These are phyloP conservation scores for Nannochloris sp. DNA, from an alignment of 139 green algal species.

Conservation along the genomic window DNA sequence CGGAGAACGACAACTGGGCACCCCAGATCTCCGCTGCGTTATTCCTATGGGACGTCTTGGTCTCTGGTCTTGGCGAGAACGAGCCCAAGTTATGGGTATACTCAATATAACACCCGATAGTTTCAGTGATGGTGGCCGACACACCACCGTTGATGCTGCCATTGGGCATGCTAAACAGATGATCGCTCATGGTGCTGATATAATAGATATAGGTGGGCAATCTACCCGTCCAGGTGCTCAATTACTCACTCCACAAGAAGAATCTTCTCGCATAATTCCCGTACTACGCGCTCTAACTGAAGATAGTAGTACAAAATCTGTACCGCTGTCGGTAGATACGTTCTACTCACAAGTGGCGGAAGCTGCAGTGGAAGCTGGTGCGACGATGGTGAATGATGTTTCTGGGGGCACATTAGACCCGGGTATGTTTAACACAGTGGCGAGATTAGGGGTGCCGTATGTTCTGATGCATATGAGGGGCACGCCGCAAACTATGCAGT, in stretches of 20 bases:
- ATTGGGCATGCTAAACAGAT: constrained; percentile 53
- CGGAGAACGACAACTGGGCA: constrained; percentile 33
- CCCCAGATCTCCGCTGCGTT: constrained; percentile 35
- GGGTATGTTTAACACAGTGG: constrained; percentile 62
- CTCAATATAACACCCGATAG: constrained; percentile 96
- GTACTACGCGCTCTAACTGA: constrained; percentile 48
- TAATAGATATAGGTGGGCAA: constrained; percentile 94
- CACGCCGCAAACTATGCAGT: constrained; percentile 71
- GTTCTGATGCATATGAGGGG: constrained; percentile 96
- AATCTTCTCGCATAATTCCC: constrained; percentile 75
- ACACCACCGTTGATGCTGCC: constrained; percentile 23
- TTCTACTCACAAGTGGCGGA: constrained; percentile 76
- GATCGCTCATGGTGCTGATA: constrained; percentile 67
- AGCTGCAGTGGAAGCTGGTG: constrained; percentile 64
- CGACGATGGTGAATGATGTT: constrained; percentile 95
- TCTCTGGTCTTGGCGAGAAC: constrained; percentile 34
- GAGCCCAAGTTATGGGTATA: constrained; percentile 79
- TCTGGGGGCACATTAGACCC: constrained; percentile 72
- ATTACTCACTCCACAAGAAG: constrained; percentile 49
- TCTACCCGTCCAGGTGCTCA: constrained; percentile 78
- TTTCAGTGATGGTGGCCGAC: constrained; percentile 83
- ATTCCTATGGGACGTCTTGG: constrained; percentile 31
- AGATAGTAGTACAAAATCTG: constrained; percentile 20
- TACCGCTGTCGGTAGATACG: constrained; percentile 85
- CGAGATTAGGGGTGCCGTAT: constrained; percentile 74